phyloP scores from a whole-genome alignment of 352 stramenopile genomes.

The Globisporangium polare region DNA sequence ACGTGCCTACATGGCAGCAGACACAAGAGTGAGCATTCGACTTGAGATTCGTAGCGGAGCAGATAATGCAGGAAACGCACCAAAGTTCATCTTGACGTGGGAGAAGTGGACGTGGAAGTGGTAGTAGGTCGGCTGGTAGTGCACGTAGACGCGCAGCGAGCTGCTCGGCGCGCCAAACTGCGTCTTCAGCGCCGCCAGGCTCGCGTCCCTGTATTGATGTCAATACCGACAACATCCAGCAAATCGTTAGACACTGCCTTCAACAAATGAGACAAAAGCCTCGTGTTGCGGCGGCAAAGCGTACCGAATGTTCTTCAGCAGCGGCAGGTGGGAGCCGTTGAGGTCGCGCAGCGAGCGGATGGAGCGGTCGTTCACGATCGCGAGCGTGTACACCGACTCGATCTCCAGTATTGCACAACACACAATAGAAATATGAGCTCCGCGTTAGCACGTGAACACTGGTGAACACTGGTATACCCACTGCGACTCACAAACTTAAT shows the following conservation, averaged over 20 bases:
- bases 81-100: constrained; percentile 78
- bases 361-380: constrained; percentile 71
- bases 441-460: not conserved
- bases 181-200: constrained; percentile 39
- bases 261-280: too few species aligned
- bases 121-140: constrained; percentile 89
- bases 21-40: not conserved
- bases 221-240: too few species aligned
- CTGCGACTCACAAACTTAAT: not conserved
- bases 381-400: constrained; percentile 78
- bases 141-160: constrained; percentile 77
- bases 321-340: constrained; percentile 45
- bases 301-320: constrained; percentile 76
- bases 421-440: not conserved
- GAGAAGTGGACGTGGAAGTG: constrained; percentile 87
- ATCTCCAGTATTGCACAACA: constrained; percentile 29
- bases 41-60: too few species aligned
- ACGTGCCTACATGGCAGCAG: constrained; percentile 35
- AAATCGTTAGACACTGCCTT: too few species aligned
- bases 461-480: not conserved
- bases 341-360: constrained; percentile 79
- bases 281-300: not conserved
- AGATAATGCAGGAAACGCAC: constrained; percentile 27
- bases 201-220: constrained; percentile 54
- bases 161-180: constrained; percentile 57